Evolutionary conservation across 2,329 filamentous ascomycete genomes (phyloP), one percentile per base, ranked within the genome.

Genomic region (Calonectria honghensis): DNA sequence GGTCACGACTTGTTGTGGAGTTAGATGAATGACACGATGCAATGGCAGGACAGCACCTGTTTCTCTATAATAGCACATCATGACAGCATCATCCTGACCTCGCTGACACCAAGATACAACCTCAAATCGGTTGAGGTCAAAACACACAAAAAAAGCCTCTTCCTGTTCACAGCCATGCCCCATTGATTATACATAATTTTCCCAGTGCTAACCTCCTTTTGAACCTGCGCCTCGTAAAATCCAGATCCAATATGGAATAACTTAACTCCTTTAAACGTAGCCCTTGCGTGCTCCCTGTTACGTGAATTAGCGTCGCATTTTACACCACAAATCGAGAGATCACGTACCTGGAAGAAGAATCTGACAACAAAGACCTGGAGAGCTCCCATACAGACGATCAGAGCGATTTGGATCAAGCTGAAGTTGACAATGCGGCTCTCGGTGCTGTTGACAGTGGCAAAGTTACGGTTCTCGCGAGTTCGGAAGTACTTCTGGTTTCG

Each of bases 401-500:
- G 93, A 76, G 91, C 90, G 78, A 95, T 94, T 89, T 99, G 97
- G 81, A 98, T 94, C 83, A 99, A 89, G 84, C 95, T 98, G 86
- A 99, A 98, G 87, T 98, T 98, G 88, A 98, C 96, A 82, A 99
- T 99, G 77, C 97, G 91, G 84, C 92, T 92, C 89, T 99, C 97
- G 51, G 97, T 99, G 88, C 96, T 98, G 85, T 95, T 91, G 81
- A 99, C 97, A 13, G 97, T 99, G 88, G 95, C 97, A 88, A 99
- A 98, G 88, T 99, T 99, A 76, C 97, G 92, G 90, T 99, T 99
- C 90, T 99, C 97, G 79, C 97, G 93, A 3, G 97, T 99, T 77
- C 97, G 94, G 93, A 99, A 99, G 89, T 99, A 99, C 86, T 99
- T 99, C 84, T 99, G 97, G 89, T 98, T 98, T 82, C 97, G 92